Evolutionary conservation across 768 basidiomycete genomes (phyloP), one percentile per base, ranked within the genome.

Genomic region (Leccinum arenicola): DNA sequence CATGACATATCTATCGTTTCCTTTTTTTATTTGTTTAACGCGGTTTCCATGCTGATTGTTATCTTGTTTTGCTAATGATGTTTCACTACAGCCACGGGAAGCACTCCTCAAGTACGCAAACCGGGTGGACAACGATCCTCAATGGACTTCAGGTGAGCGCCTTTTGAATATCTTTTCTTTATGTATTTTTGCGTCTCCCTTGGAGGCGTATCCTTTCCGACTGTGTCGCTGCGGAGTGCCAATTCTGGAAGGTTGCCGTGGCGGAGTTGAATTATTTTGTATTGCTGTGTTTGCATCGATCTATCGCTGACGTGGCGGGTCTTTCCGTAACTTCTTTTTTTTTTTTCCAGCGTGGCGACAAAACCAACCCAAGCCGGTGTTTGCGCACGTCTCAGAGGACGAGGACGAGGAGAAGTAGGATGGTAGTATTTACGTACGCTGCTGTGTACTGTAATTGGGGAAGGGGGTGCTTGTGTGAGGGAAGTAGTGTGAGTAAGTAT

Each of bases 21-120:
- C 4, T 52, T 60, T 47, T 51, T 36, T 52, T 58, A 57, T 54
- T 55, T 62, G 50, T 33, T 52, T 52, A 21, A 36, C 51, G 33
- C 33, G 33, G 51, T 52, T 52, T 52, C 51, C 51, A 52, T 52
- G 51, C 51, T 52, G 51, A 52, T 52, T 36, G 54, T 54, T 64
- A 64, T 58, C 51, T 64, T 70, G 56, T 54, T 54, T 43, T 40
- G 10, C 36, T 17, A 57, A 59, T 31, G 52, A 45, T 59, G 45
- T 68, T 67, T 66, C 64, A 61, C 62, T 66, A 50, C 69, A 98
- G 96, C 97, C 97, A 47, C 89, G 97, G 61, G 95, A 97, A 76
- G 97, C 97, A 4, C 78, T 99, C 57, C 89, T 98, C 80, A 93
- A 87, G 75, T 98, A 95, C 66, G 97, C 97, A 35, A 76, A 88